Conservation (phyloP, 768 basidiomycete genomes). For the Ramaria sp. region DNA sequence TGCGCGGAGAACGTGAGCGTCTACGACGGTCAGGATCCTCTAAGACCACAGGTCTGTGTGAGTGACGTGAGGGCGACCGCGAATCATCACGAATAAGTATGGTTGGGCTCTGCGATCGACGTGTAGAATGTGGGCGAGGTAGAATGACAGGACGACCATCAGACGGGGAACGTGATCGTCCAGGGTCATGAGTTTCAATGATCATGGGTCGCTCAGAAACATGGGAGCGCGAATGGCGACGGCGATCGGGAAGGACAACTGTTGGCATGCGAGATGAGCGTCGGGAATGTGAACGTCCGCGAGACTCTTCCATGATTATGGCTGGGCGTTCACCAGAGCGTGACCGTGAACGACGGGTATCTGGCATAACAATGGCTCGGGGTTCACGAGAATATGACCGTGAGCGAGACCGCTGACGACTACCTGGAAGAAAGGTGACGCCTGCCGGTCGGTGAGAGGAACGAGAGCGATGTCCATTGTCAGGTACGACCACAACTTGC, state of each 20-base stretch:
- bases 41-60: background rate
- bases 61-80: background rate
- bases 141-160: too few species aligned
- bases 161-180: too few species aligned
- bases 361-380: background rate
- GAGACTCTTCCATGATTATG: background rate
- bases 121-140: too few species aligned
- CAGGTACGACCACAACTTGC: background rate
- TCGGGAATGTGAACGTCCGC: constrained; percentile 13
- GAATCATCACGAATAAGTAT: background rate
- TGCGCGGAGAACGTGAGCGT: too few species aligned
- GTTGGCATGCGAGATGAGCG: background rate
- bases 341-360: background rate
- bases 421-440: background rate
- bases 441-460: background rate
- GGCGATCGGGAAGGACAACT: background rate
- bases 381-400: constrained; percentile 16
- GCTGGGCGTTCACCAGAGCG: background rate
- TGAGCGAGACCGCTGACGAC: background rate
- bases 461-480: background rate
- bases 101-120: too few species aligned
- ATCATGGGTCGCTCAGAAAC: background rate
- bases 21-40: background rate
- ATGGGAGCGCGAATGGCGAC: constrained; percentile 1
- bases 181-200: too few species aligned